These are phyloP conservation scores for Alloteropsis semialata DNA, from an alignment of 176 grass and related monocot genomes.

Conservation along the genomic window DNA sequence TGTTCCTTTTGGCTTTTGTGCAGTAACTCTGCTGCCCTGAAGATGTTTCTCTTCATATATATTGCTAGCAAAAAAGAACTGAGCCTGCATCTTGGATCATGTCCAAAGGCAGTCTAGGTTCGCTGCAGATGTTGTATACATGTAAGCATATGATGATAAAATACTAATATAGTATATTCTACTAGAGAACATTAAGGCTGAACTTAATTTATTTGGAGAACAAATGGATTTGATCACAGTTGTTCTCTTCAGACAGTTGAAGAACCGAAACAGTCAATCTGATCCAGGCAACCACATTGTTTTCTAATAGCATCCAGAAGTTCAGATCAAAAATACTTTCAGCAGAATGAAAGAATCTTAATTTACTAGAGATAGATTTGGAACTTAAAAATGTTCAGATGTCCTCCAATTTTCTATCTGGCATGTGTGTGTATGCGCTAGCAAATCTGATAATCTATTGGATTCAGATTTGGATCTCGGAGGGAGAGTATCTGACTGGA, in stretches of 20 bases:
- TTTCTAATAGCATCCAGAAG: slow-evolving; percentile 8
- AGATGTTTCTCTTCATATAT: slow-evolving; percentile 22
- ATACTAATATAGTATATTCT: not conserved
- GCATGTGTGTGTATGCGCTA: not conserved
- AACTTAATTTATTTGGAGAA: not conserved
- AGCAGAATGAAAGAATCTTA: slow-evolving; percentile 28
- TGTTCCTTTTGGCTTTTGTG: slow-evolving; percentile 29
- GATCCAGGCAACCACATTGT: not conserved
- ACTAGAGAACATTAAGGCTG: not conserved
- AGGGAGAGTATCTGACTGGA: slow-evolving; percentile 36
- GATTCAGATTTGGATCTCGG: slow-evolving; percentile 49
- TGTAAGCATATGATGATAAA: not conserved
- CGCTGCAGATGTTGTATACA: slow-evolving; percentile 5
- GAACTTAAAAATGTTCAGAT: slow-evolving; percentile 20
- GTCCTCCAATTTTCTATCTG: slow-evolving; percentile 19
- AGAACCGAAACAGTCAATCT: not conserved
- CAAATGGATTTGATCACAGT: slow-evolving; percentile 1
- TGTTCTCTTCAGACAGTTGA: not conserved
- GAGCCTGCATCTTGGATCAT: slow-evolving; percentile 27
- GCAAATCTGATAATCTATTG: slow-evolving; percentile 20
- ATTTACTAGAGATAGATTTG: slow-evolving; percentile 16
- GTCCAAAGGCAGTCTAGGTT: slow-evolving; percentile 30
- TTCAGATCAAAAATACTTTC: not conserved
- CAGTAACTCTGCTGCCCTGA: not conserved
- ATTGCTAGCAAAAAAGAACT: not conserved